Evolutionary conservation across 305 asterid species (phyloP).

Genomic region (Fraxinus nigra): DNA sequence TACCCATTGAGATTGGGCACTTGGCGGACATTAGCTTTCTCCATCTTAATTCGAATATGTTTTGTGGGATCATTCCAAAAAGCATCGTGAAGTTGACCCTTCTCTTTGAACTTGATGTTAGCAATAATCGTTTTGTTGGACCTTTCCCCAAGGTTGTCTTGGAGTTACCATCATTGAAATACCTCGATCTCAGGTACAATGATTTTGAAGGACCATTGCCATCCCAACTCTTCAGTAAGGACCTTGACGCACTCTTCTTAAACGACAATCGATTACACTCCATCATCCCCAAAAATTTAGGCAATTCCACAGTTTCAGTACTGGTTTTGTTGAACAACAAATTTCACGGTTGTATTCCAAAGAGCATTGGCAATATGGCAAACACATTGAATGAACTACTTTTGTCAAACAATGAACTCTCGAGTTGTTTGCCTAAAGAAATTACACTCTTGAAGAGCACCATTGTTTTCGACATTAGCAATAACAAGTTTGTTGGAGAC

Average conservation of each 20-base stretch:
- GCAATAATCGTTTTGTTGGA: conserved; percentile 88
- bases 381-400: conserved; percentile 52
- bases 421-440: conserved; percentile 68
- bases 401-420: conserved; percentile 33
- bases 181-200: conserved; percentile 74
- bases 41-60: conserved; percentile 76
- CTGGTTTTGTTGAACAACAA: conserved; percentile 50
- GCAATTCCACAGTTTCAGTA: conserved; percentile 61
- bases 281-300: conserved; percentile 50
- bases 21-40: conserved; percentile 58
- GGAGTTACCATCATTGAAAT: conserved; percentile 56
- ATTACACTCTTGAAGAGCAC: conserved; percentile 42
- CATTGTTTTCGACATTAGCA: conserved; percentile 43
- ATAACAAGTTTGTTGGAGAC: conserved; percentile 48
- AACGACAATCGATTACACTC: conserved; percentile 57
- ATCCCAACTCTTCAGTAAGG: conserved; percentile 38
- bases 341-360: conserved; percentile 57
- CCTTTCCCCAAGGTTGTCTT: conserved; percentile 63
- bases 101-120: conserved; percentile 68
- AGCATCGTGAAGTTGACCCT: conserved; percentile 36
- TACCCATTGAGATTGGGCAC: conserved; percentile 67
- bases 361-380: conserved; percentile 54
- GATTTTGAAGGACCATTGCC: conserved; percentile 85
- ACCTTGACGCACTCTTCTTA: conserved; percentile 56
- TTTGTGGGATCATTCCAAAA: conserved; percentile 75